Evolutionary conservation across 169 alveolate genomes (phyloP).

Genomic region (Eimeria zaria): DNA sequence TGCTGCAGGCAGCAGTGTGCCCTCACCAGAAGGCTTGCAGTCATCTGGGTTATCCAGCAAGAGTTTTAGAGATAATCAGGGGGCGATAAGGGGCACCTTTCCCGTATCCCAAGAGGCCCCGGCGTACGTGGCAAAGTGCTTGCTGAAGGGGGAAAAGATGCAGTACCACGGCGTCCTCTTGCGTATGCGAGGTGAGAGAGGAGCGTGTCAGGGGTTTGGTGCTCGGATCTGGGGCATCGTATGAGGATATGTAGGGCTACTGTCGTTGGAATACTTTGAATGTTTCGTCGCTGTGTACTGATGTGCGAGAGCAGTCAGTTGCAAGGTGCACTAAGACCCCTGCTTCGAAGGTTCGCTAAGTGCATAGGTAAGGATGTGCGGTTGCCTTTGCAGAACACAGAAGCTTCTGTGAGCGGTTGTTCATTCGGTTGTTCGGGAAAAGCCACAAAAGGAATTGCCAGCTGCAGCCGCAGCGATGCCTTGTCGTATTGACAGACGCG

Average conservation of each 20-base stretch:
- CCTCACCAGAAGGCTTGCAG: not conserved
- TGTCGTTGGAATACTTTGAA: not conserved
- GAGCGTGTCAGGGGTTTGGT: not conserved
- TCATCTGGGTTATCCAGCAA: not conserved
- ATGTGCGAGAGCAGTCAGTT: not conserved
- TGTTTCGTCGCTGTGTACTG: not conserved
- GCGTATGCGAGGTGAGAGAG: conserved; percentile 56
- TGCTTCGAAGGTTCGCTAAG: not conserved
- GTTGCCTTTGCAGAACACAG: conserved; percentile 36
- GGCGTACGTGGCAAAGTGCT: conserved; percentile 20
- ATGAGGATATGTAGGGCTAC: not conserved
- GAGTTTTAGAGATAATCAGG: not conserved
- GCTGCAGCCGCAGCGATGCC: conserved; percentile 79
- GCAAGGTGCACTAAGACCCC: not conserved
- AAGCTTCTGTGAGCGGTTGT: conserved; percentile 70
- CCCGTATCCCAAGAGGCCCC: conserved; percentile 6
- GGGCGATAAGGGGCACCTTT: not conserved
- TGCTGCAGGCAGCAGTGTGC: conserved; percentile 5
- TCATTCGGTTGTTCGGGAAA: conserved; percentile 32
- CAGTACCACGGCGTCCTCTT: conserved; percentile 55
- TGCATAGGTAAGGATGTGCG: not conserved
- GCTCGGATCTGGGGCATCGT: not conserved
- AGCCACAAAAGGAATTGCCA: conserved; percentile 65
- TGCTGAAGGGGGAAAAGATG: conserved; percentile 52
- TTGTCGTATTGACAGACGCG: conserved; percentile 44